Conservation (phyloP, 1,284 basidiomycete species). For the Gymnopus androsaceus region DNA sequence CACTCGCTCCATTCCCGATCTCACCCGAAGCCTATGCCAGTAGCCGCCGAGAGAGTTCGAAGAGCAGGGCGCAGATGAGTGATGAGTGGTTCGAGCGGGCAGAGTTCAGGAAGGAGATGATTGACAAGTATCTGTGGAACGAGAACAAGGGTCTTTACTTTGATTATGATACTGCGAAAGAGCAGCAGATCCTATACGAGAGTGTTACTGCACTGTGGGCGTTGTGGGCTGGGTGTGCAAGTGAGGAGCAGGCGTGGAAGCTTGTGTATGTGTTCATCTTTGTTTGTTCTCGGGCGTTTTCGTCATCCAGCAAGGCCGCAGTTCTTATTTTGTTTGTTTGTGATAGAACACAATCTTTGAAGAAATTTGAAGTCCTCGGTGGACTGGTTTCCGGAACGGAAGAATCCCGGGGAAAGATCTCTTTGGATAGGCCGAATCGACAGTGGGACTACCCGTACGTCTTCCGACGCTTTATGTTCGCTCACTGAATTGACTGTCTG, state of each 20-base stretch:
- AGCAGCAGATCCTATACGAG: conserved; percentile 93
- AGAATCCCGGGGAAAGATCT: conserved; percentile 93
- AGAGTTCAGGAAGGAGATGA: conserved; percentile 77
- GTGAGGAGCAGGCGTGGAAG: conserved; percentile 90
- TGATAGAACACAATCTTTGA: conserved; percentile 75
- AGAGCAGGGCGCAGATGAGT: conserved; percentile 64
- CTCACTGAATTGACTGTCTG: conserved; percentile 16
- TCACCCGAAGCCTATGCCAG: conserved; percentile 76
- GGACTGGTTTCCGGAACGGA: conserved; percentile 98
- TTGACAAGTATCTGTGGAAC: conserved; percentile 97
- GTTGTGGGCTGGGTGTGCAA: conserved; percentile 96
- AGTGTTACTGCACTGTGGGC: conserved; percentile 95
- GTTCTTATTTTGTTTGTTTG: conserved; percentile 17
- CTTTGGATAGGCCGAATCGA: conserved; percentile 94
- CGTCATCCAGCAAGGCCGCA: not conserved
- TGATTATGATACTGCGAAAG: conserved; percentile 91
- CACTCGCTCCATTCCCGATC: conserved; percentile 88
- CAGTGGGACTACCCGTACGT: conserved; percentile 94
- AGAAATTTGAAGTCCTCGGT: conserved; percentile 95
- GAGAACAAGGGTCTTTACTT: conserved; percentile 94
- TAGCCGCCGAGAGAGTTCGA: conserved; percentile 63
- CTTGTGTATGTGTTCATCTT: conserved; percentile 70
- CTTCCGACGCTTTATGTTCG: conserved; percentile 13
- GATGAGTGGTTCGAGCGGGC: conserved; percentile 92
- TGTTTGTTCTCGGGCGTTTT: conserved; percentile 10